Evolutionary conservation across 208 protist species (phyloP), one percentile per base, ranked within the genome.

Genomic region (Leishmania tarentolae): DNA sequence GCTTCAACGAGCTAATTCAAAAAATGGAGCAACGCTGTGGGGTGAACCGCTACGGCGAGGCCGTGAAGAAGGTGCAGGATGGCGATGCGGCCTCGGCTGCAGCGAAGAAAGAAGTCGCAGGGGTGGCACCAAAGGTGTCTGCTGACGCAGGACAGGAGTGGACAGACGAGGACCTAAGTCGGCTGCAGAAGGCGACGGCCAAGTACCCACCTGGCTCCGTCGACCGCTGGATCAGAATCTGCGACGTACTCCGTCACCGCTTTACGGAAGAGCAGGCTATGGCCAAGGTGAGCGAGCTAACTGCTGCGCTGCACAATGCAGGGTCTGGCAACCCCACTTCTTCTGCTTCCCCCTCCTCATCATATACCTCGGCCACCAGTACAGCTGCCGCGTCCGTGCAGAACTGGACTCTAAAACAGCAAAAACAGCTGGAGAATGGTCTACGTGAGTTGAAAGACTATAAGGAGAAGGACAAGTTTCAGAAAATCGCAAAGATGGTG

Each of bases 381-480:
- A 77, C 56, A 11, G 56, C 78, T 9, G 56, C 78, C n/a, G 21
- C 85, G 28, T 50, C 88, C 1, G 91, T 94, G 28, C 92, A 96
- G 75, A 90, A 97, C 44, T 99, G 98, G 98, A 95, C 93, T 35
- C 75, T 92, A 50, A 92, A 94, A 79, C 95, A 99, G 88, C 98
- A 99, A 81, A 99, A 99, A 86, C 91, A 97, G 75, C 89, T 99
- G 11, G 98, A 99, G 87, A 83, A 92, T 56, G 98, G 89, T 7
- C 91, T 99, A 56, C 90, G 94, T 75, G 91, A 97, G 44, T 81
- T 99, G 44, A 98, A 98, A 79, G 95, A 97, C 72, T 98, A 98
- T 80, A 98, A 97, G 76, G 95, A 97, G 35, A 97, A 96, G 80
- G 97, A 99, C 82, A 98, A 99, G 78, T 99, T 98, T 89, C 96